Base-by-base conservation (phyloP, 2,329 filamentous ascomycete species). In the Penicillium sp. region DNA sequence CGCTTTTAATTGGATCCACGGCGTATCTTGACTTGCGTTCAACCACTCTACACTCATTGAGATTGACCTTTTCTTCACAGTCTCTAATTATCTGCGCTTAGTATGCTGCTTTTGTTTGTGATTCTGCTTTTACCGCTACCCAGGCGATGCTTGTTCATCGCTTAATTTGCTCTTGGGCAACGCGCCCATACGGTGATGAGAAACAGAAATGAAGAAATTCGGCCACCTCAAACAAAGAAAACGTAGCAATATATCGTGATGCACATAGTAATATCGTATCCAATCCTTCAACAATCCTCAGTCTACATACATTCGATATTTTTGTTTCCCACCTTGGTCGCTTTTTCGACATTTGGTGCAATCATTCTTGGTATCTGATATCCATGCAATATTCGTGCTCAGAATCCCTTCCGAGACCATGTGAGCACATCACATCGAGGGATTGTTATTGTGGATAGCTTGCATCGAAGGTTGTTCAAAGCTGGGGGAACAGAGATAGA, bases 141-240 rank as follows among this genome's bases (percentile, higher is more conserved):
- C 3, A 5, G 27, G 25, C n/a, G 9, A 31, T 32, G 16, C 3
- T 6, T 23, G 9, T 16, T 13, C 3, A n/a, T 35, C 15, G 42
- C 55, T 58, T 54, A 46, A 35, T 53, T 46, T 58, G 39, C 46
- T 52, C 50, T 52, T 54, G 54, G 60, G 59, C 55, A 44, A 42
- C 60, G 52, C 53, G 58, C 56, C 62, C 63, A 53, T 62, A 21
- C 65, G 64, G 61, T 71, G 67, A 72, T 72, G 64, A 67, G 63
- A 63, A 62, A 63, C 64, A 69, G 65, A 65, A 73, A 75, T 71
- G 72, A 68, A 74, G 68, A 74, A 65, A 75, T 71, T 71, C 65
- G 74, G 75, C 75, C 75, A 70, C 74, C 75, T 76, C 75, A 74
- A 46, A 34, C 3, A 4, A 40, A 7, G 12, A 13, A 39, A 6